These are phyloP conservation scores for Gnetum montanum DNA, from an alignment of 75 land plant species.

Conservation along the genomic window DNA sequence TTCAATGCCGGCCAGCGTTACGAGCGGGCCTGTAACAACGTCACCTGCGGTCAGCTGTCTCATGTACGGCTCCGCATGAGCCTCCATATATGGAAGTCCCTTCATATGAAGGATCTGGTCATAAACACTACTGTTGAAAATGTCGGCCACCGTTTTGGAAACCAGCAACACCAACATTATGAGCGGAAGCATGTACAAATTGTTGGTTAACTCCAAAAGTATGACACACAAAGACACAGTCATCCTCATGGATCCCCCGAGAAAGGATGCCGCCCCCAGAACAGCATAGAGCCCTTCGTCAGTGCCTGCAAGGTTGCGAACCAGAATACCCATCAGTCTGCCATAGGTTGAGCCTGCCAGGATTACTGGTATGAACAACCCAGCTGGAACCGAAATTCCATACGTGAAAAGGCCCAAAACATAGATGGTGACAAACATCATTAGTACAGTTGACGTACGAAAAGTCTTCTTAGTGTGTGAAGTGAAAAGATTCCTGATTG, in stretches of 20 bases:
- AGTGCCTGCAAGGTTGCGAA: conserved; percentile 37
- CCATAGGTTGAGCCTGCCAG: conserved; percentile 85
- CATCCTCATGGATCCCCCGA: conserved; percentile 97
- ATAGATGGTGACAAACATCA: conserved; percentile 58
- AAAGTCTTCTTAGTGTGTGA: conserved; percentile 44
- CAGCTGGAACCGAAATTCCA: conserved; percentile 79
- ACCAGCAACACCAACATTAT: conserved; percentile 89
- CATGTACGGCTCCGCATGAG: conserved; percentile 86
- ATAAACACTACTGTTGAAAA: conserved; percentile 67
- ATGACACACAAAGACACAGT: conserved; percentile 93
- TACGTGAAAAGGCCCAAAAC: conserved; percentile 69
- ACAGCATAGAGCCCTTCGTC: conserved; percentile 82
- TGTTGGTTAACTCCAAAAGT: conserved; percentile 82
- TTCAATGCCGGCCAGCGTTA: conserved; percentile 57
- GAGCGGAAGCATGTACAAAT: conserved; percentile 67
- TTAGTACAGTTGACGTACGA: conserved; percentile 36
- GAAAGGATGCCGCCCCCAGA: conserved; percentile 84
- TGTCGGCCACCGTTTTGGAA: conserved; percentile 86
- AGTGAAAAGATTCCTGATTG: conserved; percentile 76
- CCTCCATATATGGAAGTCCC: conserved; percentile 70
- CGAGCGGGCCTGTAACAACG: conserved; percentile 59
- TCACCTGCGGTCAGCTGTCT: conserved; percentile 72
- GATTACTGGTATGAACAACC: conserved; percentile 81
- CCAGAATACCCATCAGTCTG: conserved; percentile 62
- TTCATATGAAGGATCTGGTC: conserved; percentile 68